Evolutionary conservation across 2,329 filamentous ascomycete species (phyloP).

Genomic region (Blastomyces emzantsi): DNA sequence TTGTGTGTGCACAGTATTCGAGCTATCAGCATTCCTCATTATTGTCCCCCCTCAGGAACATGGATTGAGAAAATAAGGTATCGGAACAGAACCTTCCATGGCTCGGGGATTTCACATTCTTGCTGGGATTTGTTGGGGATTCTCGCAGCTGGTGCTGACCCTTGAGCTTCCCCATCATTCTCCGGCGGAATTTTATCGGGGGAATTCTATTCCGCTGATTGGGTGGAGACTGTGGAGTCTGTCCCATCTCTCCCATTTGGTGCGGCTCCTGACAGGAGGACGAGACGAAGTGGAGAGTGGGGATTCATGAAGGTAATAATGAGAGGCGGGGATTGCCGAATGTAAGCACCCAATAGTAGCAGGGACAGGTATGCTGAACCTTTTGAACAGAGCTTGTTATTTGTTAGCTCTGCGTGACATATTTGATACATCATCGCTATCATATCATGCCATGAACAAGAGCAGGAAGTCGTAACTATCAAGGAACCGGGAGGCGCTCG

Average conservation of each 20-base stretch:
- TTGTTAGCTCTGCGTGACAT: conserved; percentile 1
- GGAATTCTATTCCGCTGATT: not conserved
- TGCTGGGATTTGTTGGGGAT: not conserved
- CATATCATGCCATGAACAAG: no score
- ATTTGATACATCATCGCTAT: not conserved
- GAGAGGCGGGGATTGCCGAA: conserved; percentile 1
- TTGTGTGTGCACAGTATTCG: no score
- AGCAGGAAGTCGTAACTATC: no score
- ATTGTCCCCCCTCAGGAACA: no score
- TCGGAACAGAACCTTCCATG: not conserved
- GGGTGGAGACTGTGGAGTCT: not conserved
- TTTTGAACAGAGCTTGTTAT: not conserved
- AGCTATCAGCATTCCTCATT: no score
- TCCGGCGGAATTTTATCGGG: not conserved
- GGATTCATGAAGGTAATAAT: not conserved
- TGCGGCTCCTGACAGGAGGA: not conserved
- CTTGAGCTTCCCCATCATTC: not conserved
- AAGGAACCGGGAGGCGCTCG: no score
- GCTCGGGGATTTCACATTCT: not conserved
- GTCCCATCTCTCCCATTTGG: not conserved
- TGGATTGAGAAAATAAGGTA: not conserved
- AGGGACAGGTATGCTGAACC: not conserved
- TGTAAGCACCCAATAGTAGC: conserved; percentile 3
- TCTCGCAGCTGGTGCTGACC: not conserved
- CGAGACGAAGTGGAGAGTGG: not conserved